phyloP scores from a whole-genome alignment of 345 rosid species.

The Populus simonii region DNA sequence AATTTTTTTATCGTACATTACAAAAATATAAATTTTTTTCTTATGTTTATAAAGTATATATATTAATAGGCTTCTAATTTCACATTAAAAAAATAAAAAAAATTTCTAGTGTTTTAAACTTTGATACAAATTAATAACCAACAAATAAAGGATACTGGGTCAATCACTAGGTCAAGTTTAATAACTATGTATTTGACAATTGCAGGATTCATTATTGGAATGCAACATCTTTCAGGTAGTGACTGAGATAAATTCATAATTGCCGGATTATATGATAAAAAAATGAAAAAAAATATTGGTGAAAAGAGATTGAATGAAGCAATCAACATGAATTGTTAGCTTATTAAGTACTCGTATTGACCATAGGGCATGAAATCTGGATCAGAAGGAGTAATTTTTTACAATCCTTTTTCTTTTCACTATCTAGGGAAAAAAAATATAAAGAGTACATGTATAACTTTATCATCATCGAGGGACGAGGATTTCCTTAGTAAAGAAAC shows the following conservation, averaged over 20 bases:
- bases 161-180: fast-evolving
- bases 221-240: neutral
- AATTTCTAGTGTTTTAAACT: too few species aligned
- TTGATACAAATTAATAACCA: too few species aligned
- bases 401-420: neutral
- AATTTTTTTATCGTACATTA: too few species aligned
- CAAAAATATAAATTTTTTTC: too few species aligned
- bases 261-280: neutral
- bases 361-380: neutral
- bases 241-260: neutral
- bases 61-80: too few species aligned
- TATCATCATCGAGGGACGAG: neutral
- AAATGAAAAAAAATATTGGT: neutral
- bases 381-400: too few species aligned
- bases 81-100: fast-evolving
- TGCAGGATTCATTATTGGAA: neutral
- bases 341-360: slow-evolving; percentile 6
- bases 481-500: neutral
- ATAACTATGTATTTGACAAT: neutral
- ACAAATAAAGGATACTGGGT: fast-evolving
- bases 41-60: too few species aligned
- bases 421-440: neutral
- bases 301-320: neutral
- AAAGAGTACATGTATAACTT: neutral
- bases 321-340: neutral